Percentiles rank a stretch among this genome's conserved stretches.
Evolutionary conservation across 257 asterid species (phyloP).

Genomic region (Asclepias syriaca): DNA sequence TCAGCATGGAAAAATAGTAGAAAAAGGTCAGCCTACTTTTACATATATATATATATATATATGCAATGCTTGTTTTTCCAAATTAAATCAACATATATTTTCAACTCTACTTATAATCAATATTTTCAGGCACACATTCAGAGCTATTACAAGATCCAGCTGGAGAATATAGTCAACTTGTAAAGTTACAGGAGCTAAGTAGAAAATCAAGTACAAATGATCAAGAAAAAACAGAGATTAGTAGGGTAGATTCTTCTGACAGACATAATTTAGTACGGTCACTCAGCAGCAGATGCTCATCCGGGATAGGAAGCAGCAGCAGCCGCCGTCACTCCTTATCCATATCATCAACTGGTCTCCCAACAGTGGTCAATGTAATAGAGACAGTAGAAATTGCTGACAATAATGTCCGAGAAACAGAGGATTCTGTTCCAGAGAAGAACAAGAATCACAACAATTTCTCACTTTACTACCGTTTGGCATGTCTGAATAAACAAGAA

Average conservation of each 20-base stretch:
- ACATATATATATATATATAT: too few relatives aligned
- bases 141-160: slow-evolving; percentile 33
- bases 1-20: slow-evolving; percentile 62
- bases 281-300: slow-evolving; percentile 49
- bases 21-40: slow-evolving; percentile 42
- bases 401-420: background rate
- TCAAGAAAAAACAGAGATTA: slow-evolving; percentile 22
- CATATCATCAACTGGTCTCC: slow-evolving; percentile 42
- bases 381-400: background rate
- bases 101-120: background rate
- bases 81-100: too few relatives aligned
- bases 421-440: background rate
- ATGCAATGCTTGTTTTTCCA: too few relatives aligned
- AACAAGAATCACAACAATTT: background rate
- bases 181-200: slow-evolving; percentile 36
- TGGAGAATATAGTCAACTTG: slow-evolving; percentile 44
- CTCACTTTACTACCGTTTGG: slow-evolving; percentile 39
- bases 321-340: slow-evolving; percentile 50
- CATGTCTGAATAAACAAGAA: slow-evolving; percentile 42
- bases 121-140: slow-evolving; percentile 34
- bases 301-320: slow-evolving; percentile 52
- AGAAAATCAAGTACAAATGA: slow-evolving; percentile 35
- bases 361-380: slow-evolving; percentile 23
- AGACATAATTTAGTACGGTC: slow-evolving; percentile 30
- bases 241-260: slow-evolving; percentile 29